Conservation (phyloP, 805 yeast genomes). For the Candida michaelii region DNA sequence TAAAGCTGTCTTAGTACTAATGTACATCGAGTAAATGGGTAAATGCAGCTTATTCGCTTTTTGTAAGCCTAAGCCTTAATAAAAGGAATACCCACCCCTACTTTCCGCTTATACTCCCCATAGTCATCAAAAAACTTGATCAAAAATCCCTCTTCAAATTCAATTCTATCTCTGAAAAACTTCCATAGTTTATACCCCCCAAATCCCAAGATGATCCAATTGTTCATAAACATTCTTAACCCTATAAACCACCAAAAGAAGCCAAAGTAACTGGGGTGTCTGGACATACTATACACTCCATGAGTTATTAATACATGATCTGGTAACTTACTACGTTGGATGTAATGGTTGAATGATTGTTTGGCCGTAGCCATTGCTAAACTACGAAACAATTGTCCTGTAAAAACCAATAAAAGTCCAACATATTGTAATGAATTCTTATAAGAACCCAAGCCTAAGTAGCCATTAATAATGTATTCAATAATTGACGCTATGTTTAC, state of each 20-base stretch:
- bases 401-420: constrained; percentile 50
- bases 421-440: constrained; percentile 11
- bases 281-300: constrained; percentile 64
- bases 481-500: constrained; percentile 21
- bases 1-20: no score
- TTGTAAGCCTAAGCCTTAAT: not conserved
- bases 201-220: constrained; percentile 55
- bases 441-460: not conserved
- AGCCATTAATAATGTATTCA: constrained; percentile 14
- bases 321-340: constrained; percentile 51
- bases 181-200: constrained; percentile 61
- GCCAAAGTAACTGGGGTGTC: constrained; percentile 94
- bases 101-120: constrained; percentile 45
- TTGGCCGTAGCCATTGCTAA: constrained; percentile 88
- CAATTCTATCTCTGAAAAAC: constrained; percentile 70
- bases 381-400: constrained; percentile 71
- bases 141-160: constrained; percentile 67
- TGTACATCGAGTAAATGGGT: no score
- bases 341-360: constrained; percentile 78
- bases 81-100: constrained; percentile 51
- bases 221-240: constrained; percentile 67
- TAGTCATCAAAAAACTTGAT: constrained; percentile 69
- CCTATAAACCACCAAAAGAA: constrained; percentile 95
- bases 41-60: no score
- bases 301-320: constrained; percentile 68